Evolutionary conservation across 441 rosid genomes (phyloP).

Genomic region (Breynia disticha): DNA sequence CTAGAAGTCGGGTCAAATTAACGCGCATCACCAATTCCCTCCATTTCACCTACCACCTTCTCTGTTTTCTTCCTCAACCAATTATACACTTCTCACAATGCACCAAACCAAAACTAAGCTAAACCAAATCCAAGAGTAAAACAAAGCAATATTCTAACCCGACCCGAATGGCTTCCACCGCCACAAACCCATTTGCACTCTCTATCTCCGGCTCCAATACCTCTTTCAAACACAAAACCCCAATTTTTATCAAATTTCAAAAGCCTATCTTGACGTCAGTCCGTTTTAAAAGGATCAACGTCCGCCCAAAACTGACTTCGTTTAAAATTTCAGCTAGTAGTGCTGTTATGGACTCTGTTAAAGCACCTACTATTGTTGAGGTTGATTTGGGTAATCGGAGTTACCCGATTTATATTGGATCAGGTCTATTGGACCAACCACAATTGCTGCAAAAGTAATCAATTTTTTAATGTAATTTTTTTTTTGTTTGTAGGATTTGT

Average conservation of each 20-base stretch:
- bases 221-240: conserved; percentile 11
- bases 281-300: conserved; percentile 15
- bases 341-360: conserved; percentile 42
- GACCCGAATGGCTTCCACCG: conserved; percentile 44
- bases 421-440: conserved; percentile 78
- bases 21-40: no score
- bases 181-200: conserved; percentile 33
- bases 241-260: conserved; percentile 18
- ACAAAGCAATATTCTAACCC: no score
- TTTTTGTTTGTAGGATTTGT: no score
- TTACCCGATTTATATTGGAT: conserved; percentile 87
- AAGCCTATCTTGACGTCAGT: conserved; percentile 25
- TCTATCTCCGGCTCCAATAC: conserved; percentile 26
- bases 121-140: no score
- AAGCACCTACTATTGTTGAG: conserved; percentile 56
- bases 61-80: no score
- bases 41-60: no score
- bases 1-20: no score
- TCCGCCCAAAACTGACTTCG: conserved; percentile 11
- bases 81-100: background rate
- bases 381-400: conserved; percentile 89
- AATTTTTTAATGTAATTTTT: no score
- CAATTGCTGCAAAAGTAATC: conserved; percentile 75
- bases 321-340: conserved; percentile 31
- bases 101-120: background rate